Conservation (phyloP, 306 rosid genomes). For the Rosa persica region DNA sequence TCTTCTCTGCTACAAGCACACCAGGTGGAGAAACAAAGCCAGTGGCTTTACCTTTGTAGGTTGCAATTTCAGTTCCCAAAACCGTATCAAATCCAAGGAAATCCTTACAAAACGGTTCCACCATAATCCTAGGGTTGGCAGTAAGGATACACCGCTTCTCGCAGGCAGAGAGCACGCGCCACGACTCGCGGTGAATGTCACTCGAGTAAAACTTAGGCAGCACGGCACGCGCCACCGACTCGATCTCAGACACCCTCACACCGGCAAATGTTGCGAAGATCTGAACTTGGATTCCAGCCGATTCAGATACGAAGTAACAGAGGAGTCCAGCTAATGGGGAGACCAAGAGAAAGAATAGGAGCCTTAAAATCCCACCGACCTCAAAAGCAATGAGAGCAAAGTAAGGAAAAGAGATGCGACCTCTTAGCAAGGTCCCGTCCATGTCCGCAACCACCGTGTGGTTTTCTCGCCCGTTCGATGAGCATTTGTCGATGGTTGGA, state of each 20-base stretch:
- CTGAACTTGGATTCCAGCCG: constrained; percentile 68
- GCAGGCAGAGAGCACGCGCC: constrained; percentile 71
- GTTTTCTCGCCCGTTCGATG: constrained; percentile 57
- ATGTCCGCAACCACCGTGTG: constrained; percentile 79
- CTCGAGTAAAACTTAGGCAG: constrained; percentile 68
- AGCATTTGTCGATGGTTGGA: constrained; percentile 56
- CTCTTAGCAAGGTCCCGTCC: constrained; percentile 81
- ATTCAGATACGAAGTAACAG: constrained; percentile 69
- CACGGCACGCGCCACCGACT: constrained; percentile 72
- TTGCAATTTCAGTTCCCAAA: constrained; percentile 63
- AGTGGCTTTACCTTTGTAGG: constrained; percentile 57
- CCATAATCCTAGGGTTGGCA: constrained; percentile 79
- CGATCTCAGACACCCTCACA: constrained; percentile 50
- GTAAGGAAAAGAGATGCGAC: constrained; percentile 81
- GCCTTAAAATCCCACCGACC: constrained; percentile 67
- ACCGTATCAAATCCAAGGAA: constrained; percentile 64
- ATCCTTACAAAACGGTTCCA: constrained; percentile 69
- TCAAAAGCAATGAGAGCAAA: constrained; percentile 79
- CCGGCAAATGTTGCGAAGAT: constrained; percentile 64
- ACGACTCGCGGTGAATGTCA: constrained; percentile 58
- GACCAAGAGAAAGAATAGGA: constrained; percentile 52
- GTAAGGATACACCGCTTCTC: constrained; percentile 62
- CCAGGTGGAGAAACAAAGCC: constrained; percentile 60
- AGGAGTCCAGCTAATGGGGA: constrained; percentile 68
- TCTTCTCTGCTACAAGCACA: constrained; percentile 60